These are phyloP conservation scores for Cordia subcordata DNA, from an alignment of 257 asterid species.

Conservation along the genomic window DNA sequence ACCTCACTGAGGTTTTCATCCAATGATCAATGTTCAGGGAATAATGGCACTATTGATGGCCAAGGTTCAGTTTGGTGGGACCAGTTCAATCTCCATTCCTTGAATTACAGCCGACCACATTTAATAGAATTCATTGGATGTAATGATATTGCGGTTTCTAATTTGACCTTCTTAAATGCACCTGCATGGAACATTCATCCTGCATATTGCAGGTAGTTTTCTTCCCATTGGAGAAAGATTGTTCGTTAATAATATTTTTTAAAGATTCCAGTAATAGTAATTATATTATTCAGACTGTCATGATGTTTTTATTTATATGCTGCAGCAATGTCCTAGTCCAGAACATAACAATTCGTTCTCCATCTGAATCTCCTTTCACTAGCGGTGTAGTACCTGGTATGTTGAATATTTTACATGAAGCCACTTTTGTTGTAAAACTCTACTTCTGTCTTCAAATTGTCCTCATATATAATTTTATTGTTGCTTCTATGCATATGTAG, in stretches of 20 bases:
- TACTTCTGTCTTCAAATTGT: background rate
- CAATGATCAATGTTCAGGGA: slow-evolving; percentile 32
- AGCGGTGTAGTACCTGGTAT: slow-evolving; percentile 76
- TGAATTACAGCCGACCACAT: slow-evolving; percentile 74
- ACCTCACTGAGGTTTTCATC: background rate
- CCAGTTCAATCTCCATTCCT: slow-evolving; percentile 31
- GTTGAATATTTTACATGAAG: slow-evolving; percentile 6
- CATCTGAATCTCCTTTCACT: slow-evolving; percentile 65
- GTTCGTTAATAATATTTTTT: background rate
- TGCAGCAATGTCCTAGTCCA: slow-evolving; percentile 74
- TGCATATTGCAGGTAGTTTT: slow-evolving; percentile 61
- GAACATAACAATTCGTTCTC: slow-evolving; percentile 61
- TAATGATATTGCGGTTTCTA: slow-evolving; percentile 51
- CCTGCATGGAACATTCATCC: slow-evolving; percentile 76
- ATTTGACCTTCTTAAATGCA: slow-evolving; percentile 69
- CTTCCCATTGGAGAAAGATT: background rate
- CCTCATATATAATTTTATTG: no score
- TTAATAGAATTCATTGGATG: slow-evolving; percentile 57
- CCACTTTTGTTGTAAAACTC: background rate
- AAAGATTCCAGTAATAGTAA: background rate
- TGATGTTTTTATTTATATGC: background rate
- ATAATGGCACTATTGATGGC: slow-evolving; percentile 75
- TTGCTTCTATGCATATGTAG: no score
- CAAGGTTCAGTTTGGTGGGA: slow-evolving; percentile 91
- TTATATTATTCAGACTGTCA: background rate